phyloP scores from a whole-genome alignment of 1,284 basidiomycete genomes.

The Macrocybe sp. region DNA sequence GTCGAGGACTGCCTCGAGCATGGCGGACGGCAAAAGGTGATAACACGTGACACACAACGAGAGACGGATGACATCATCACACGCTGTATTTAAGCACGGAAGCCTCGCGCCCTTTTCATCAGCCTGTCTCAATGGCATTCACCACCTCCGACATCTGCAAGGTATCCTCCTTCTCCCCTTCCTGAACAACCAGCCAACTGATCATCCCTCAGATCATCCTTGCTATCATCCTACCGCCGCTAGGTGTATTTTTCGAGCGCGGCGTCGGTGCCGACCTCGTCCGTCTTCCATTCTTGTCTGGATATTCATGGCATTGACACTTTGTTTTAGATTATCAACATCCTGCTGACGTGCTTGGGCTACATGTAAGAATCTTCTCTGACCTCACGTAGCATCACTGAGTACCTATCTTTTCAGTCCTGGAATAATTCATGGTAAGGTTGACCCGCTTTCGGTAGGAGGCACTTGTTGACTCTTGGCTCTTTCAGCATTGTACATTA shows the following conservation, averaged over 20 bases:
- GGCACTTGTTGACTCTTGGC: background rate
- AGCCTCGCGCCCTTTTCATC: background rate
- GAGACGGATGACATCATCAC: slow-evolving; percentile 11
- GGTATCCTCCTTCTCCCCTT: slow-evolving; percentile 29
- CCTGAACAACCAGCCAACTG: slow-evolving; percentile 4
- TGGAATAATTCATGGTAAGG: slow-evolving; percentile 68
- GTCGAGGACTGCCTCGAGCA: slow-evolving; percentile 22
- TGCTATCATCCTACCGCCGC: slow-evolving; percentile 71
- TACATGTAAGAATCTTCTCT: slow-evolving; percentile 49
- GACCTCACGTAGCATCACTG: slow-evolving; percentile 4
- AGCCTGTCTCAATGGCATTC: slow-evolving; percentile 53
- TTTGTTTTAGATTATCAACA: slow-evolving; percentile 56
- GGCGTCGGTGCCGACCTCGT: slow-evolving; percentile 71
- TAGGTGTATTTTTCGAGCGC: slow-evolving; percentile 77
- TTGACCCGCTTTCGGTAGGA: background rate
- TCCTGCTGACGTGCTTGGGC: slow-evolving; percentile 64
- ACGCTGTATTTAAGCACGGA: too few species aligned
- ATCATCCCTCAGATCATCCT: slow-evolving; percentile 37
- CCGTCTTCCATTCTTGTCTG: slow-evolving; percentile 9
- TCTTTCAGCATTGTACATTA: slow-evolving; percentile 63
- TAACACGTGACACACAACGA: slow-evolving; percentile 3
- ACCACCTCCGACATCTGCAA: slow-evolving; percentile 74
- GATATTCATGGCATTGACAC: background rate
- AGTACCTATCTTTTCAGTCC: slow-evolving; percentile 38
- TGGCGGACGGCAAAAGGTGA: slow-evolving; percentile 5